phyloP scores from a whole-genome alignment of 176 grass and related monocot species.

The Puccinellia tenuiflora region DNA sequence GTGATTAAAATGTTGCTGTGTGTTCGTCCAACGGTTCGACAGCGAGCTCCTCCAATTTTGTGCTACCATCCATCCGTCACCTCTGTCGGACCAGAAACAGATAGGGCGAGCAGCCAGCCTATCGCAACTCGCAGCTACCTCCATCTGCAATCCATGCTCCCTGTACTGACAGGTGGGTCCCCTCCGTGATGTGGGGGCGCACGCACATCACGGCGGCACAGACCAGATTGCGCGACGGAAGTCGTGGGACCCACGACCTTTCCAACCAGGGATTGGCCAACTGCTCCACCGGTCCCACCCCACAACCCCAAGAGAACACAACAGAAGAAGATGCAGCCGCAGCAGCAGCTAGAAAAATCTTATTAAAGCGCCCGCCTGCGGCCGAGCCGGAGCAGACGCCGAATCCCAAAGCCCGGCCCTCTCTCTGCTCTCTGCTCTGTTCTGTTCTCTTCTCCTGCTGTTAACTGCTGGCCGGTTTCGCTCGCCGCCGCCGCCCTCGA shows the following conservation, averaged over 20 bases:
- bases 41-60: too few species aligned
- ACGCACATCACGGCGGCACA: slow-evolving; percentile 4
- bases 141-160: not conserved
- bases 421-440: not conserved
- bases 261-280: slow-evolving; percentile 44
- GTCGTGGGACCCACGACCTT: slow-evolving; percentile 30
- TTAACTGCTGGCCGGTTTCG: not conserved
- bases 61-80: not conserved
- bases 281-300: slow-evolving; percentile 28
- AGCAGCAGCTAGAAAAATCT: not conserved
- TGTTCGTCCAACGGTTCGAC: too few species aligned
- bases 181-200: not conserved
- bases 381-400: not conserved
- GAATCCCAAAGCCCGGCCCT: not conserved
- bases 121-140: not conserved
- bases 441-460: not conserved
- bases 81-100: not conserved
- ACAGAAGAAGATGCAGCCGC: not conserved
- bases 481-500: not conserved
- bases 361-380: slow-evolving; percentile 34
- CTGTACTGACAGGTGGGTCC: not conserved
- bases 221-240: not conserved
- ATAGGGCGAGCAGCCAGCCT: not conserved
- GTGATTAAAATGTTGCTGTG: too few species aligned
- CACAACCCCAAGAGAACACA: not conserved